Conservation (phyloP, 352 stramenopile genomes). For the Phytophthora hybrid region DNA sequence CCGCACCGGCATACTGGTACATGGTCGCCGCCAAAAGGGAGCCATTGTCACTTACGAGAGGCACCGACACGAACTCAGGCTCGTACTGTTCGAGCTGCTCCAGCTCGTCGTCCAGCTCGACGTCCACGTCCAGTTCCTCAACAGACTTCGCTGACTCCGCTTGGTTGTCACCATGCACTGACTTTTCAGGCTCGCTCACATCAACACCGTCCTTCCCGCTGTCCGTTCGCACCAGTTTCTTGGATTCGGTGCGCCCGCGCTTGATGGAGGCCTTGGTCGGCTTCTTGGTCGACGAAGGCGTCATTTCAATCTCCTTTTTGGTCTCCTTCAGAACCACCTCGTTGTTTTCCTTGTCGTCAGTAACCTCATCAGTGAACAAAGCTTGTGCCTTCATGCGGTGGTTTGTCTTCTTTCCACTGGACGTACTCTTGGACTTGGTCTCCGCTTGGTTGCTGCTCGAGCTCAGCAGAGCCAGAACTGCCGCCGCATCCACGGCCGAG, state of each 20-base stretch:
- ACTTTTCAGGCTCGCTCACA: not conserved
- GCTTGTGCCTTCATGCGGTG: constrained; percentile 45
- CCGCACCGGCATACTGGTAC: constrained; percentile 45
- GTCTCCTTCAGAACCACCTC: constrained; percentile 8
- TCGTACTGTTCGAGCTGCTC: constrained; percentile 53
- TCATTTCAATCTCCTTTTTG: constrained; percentile 3
- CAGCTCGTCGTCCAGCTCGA: constrained; percentile 43
- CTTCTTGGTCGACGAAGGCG: constrained; percentile 17
- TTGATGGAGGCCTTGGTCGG: constrained; percentile 19
- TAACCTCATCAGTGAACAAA: constrained; percentile 38
- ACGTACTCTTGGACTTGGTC: constrained; percentile 1
- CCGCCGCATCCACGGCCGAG: constrained; percentile 30
- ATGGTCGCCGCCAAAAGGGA: constrained; percentile 52
- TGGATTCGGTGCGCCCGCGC: constrained; percentile 16
- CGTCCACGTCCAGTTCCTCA: constrained; percentile 26
- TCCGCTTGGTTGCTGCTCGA: constrained; percentile 24
- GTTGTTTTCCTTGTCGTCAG: constrained; percentile 19
- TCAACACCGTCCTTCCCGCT: constrained; percentile 1
- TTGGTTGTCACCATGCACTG: constrained; percentile 15
- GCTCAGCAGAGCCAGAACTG: constrained; percentile 33
- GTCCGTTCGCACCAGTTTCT: constrained; percentile 20
- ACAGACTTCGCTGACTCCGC: constrained; percentile 3
- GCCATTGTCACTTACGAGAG: constrained; percentile 50
- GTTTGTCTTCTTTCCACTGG: constrained; percentile 30
- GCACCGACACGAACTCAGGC: constrained; percentile 46